These are phyloP conservation scores for Exophiala xenobiotica DNA, from an alignment of 2,329 filamentous ascomycete species.

Conservation along the genomic window DNA sequence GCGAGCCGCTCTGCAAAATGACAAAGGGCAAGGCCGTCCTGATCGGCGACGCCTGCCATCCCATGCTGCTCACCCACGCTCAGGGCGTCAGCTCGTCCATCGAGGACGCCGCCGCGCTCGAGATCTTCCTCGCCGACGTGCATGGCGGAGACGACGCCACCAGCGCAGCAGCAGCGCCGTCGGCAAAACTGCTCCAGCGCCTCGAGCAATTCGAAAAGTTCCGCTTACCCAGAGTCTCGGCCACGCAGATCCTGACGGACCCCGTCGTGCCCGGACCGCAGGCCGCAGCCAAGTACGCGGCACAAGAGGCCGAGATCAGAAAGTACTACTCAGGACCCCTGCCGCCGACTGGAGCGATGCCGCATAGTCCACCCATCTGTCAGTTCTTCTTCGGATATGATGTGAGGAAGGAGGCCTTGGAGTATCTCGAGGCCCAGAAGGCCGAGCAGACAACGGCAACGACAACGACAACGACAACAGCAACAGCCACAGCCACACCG, in stretches of 20 bases:
- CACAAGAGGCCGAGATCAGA: constrained; percentile 27
- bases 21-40: constrained; percentile 54
- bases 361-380: constrained; percentile 28
- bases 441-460: too few relatives aligned
- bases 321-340: constrained; percentile 31
- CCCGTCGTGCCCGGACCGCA: constrained; percentile 29
- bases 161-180: constrained; percentile 16
- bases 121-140: constrained; percentile 27
- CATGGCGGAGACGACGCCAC: constrained; percentile 14
- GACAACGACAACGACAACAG: too few relatives aligned
- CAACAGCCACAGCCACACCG: too few relatives aligned
- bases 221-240: constrained; percentile 25
- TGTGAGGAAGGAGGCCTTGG: constrained; percentile 25
- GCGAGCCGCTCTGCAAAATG: constrained; percentile 44
- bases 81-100: constrained; percentile 30
- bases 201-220: constrained; percentile 26
- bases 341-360: constrained; percentile 26
- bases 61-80: constrained; percentile 30
- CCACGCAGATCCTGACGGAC: constrained; percentile 31
- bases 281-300: constrained; percentile 27
- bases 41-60: constrained; percentile 58
- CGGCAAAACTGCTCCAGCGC: constrained; percentile 24
- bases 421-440: constrained; percentile 16
- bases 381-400: constrained; percentile 31
- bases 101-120: constrained; percentile 30